Base-by-base conservation (phyloP, 2,329 filamentous ascomycete genomes). In the Tolypocladium paradoxum region DNA sequence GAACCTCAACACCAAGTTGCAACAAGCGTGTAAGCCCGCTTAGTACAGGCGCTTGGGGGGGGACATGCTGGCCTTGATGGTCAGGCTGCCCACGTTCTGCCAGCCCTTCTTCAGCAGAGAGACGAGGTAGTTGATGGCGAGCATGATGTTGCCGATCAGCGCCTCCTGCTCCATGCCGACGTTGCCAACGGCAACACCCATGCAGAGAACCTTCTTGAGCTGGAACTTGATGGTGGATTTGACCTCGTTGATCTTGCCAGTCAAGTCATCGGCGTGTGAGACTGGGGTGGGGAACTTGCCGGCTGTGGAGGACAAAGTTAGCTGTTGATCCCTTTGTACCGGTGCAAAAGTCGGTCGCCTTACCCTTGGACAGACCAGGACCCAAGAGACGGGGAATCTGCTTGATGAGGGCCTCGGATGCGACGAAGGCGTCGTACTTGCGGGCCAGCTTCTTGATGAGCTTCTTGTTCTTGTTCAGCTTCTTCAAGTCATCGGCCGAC, bases 391-490 rank as follows among this genome's bases (percentile, higher is more conserved):
- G 93, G 68, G 93, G 93, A 69, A 99, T 97, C 83, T 96, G 91
- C 87, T 96, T 96, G 87, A 99, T 96, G 71, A 99, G 81, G 70
- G 87, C 81, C 73, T 99, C 93, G 73, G 92, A 97, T 74, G 93
- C 88, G 73, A 99, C 78, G 81, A 99, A 99, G 67, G 93, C 93
- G 77, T 99, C 93, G 86, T 99, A 97, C 84, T 99, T 99, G 85
- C 91, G 90, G 61, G 93, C 93, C 64, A 99, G 88, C 88, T 99
- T 99, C 90, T 99, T 99, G 87, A 99, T 96, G 71, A 97, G 87
- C 88, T 99, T 99, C 89, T 99, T 97, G 90, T 99, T 99, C 90
- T 99, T 99, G 88, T 99, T 99, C 66, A 99, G 90, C 88, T 99
- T 99, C 89, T 99, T 99, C 79, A 99, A 80, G 78, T 99, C 93